phyloP scores from a whole-genome alignment of 179 eudicot species.

The Beta lomatogona region DNA sequence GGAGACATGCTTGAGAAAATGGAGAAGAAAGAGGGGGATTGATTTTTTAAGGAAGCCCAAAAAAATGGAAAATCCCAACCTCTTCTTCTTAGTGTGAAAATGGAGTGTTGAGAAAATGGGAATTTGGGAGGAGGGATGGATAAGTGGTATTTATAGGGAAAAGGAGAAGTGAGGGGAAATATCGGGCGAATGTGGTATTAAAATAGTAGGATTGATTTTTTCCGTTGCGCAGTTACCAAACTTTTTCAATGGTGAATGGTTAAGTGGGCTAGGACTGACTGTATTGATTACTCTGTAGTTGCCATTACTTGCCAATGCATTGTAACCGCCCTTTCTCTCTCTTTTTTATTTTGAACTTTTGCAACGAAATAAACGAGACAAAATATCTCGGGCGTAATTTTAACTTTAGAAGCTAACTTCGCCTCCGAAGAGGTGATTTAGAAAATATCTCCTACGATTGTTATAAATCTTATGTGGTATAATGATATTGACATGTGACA shows the following conservation, averaged over 20 bases:
- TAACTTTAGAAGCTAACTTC: no score
- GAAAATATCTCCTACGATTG: no score
- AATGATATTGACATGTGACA: no score
- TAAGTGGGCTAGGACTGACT: background rate
- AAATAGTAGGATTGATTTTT: background rate
- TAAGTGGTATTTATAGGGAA: background rate
- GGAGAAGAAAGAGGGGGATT: background rate
- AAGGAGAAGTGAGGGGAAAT: background rate
- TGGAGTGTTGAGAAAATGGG: background rate
- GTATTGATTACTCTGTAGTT: no score
- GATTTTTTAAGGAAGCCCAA: background rate
- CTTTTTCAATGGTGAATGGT: background rate
- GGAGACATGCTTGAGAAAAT: slow-evolving; percentile 1
- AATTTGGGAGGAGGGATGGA: background rate
- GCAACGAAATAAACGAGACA: no score
- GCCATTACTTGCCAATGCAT: no score
- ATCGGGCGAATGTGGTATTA: background rate
- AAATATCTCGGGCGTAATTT: no score
- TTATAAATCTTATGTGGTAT: no score
- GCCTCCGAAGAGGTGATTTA: no score
- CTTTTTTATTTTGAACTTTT: no score
- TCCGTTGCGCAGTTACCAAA: background rate
- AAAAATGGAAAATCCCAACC: background rate
- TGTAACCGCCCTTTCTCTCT: no score
- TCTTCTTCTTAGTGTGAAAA: background rate